phyloP scores from a whole-genome alignment of 139 green algal species.

The Diplosphaera chodatii region DNA sequence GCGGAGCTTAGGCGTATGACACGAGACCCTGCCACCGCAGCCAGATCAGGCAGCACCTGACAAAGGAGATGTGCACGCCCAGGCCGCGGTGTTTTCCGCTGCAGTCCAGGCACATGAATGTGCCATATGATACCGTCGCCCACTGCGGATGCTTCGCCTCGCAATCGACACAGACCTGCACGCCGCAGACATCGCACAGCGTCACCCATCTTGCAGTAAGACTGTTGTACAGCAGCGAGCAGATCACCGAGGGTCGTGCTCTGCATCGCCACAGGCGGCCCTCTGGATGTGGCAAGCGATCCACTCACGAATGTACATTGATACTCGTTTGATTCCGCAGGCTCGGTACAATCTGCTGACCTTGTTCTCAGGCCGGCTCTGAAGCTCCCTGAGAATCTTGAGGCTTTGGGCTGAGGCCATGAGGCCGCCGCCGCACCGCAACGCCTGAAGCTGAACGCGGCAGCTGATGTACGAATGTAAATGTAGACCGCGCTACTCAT shows the following conservation, averaged over 20 bases:
- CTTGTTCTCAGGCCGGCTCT: constrained; percentile 80
- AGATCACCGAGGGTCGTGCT: no score
- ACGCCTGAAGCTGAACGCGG: no score
- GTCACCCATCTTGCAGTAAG: no score
- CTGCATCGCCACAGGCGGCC: no score
- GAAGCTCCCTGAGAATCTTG: constrained; percentile 72
- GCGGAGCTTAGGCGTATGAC: neutral
- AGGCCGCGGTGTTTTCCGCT: constrained; percentile 89
- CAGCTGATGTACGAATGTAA: no score
- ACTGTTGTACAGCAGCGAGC: no score
- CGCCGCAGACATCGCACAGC: no score
- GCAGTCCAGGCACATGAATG: constrained; percentile 99
- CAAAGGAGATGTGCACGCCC: constrained; percentile 97
- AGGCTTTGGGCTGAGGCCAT: constrained; percentile 83
- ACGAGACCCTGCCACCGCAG: neutral
- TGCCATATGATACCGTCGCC: constrained; percentile 91
- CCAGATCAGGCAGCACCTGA: constrained; percentile 56
- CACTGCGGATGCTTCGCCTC: constrained; percentile 91
- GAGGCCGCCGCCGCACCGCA: neutral
- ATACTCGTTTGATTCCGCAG: no score
- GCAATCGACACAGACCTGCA: constrained; percentile 90
- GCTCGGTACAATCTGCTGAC: no score
- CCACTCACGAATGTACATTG: no score
- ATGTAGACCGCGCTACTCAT: no score
- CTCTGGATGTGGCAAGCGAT: no score